These are phyloP conservation scores for Pseudonitzschia delicatissima DNA, from an alignment of 108 stramenopile species.

Conservation along the genomic window DNA sequence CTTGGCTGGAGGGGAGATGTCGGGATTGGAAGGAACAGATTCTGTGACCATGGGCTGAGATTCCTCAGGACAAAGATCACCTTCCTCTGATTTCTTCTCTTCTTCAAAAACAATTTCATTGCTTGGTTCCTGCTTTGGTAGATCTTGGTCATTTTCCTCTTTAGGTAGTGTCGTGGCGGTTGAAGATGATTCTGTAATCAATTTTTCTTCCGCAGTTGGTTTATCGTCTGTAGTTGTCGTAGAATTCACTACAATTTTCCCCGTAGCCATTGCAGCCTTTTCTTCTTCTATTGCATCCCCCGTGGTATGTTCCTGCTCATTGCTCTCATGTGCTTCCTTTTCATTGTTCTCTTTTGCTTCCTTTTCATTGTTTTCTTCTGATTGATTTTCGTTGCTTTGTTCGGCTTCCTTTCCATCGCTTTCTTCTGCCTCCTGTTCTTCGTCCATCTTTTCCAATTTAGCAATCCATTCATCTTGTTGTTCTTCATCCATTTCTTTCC, in stretches of 20 bases:
- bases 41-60: background rate
- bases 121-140: too few relatives aligned
- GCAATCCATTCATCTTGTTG: slow-evolving; percentile 27
- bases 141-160: background rate
- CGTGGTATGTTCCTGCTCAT: background rate
- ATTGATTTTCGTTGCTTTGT: background rate
- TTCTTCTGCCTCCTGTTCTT: slow-evolving; percentile 16
- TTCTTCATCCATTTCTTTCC: slow-evolving; percentile 31
- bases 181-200: too few relatives aligned
- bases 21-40: too few relatives aligned
- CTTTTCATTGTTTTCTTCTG: background rate
- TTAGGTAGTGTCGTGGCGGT: too few relatives aligned
- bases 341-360: background rate
- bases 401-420: background rate
- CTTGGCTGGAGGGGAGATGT: background rate
- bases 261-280: background rate
- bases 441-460: slow-evolving; percentile 12
- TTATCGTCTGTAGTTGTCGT: background rate
- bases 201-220: background rate
- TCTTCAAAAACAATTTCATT: too few relatives aligned
- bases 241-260: too few relatives aligned
- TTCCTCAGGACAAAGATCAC: background rate
- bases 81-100: slow-evolving; percentile 2
- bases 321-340: background rate
- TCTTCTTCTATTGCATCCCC: background rate